Evolutionary conservation across 805 yeast species (phyloP).

Genomic region (Candida hungchunana): DNA sequence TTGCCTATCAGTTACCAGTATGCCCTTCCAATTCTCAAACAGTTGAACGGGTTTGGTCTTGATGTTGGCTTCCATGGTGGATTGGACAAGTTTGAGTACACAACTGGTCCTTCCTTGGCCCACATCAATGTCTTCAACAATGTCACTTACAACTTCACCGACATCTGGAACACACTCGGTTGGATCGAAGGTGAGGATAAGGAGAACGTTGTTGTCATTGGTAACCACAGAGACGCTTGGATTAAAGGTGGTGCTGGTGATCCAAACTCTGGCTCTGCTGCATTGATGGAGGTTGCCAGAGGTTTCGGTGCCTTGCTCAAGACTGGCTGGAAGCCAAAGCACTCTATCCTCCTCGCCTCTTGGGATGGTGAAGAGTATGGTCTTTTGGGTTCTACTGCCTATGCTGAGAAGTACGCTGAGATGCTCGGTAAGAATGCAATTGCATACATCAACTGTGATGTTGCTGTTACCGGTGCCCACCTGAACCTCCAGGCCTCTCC

Average conservation of each 20-base stretch:
- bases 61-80: slow-evolving; percentile 47
- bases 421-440: slow-evolving; percentile 46
- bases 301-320: slow-evolving; percentile 47
- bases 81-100: slow-evolving; percentile 41
- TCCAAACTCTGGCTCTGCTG: slow-evolving; percentile 73
- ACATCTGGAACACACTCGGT: slow-evolving; percentile 62
- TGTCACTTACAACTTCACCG: slow-evolving; percentile 58
- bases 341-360: slow-evolving; percentile 65
- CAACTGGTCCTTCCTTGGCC: slow-evolving; percentile 46
- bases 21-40: slow-evolving; percentile 55
- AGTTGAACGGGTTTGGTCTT: slow-evolving; percentile 56
- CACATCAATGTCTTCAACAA: slow-evolving; percentile 52
- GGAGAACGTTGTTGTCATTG: slow-evolving; percentile 57
- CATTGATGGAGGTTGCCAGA: slow-evolving; percentile 57
- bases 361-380: slow-evolving; percentile 87
- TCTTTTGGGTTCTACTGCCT: slow-evolving; percentile 70
- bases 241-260: slow-evolving; percentile 75
- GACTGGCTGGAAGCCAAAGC: slow-evolving; percentile 61
- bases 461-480: slow-evolving; percentile 53
- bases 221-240: slow-evolving; percentile 84
- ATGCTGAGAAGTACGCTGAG: slow-evolving; percentile 58
- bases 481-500: slow-evolving; percentile 55
- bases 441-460: slow-evolving; percentile 70
- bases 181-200: slow-evolving; percentile 48
- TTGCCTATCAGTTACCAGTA: slow-evolving; percentile 65